These are phyloP conservation scores for Cicer pinnatifidum DNA, from an alignment of 306 rosid species.

Conservation along the genomic window DNA sequence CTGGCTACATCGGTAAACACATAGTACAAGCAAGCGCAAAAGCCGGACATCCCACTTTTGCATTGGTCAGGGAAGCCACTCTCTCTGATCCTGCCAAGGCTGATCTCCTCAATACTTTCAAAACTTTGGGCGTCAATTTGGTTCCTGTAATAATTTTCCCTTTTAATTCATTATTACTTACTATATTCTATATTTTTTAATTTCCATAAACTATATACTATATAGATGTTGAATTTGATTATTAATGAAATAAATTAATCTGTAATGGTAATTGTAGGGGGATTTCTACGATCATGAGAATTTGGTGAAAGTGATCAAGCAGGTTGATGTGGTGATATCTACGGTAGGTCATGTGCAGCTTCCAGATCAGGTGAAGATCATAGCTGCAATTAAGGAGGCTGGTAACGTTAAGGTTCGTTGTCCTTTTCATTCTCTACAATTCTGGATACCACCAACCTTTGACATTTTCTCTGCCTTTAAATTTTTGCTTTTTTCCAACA, in stretches of 20 bases:
- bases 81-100: conserved; percentile 68
- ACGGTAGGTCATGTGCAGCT: conserved; percentile 64
- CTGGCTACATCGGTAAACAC: conserved; percentile 83
- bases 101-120: conserved; percentile 58
- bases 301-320: conserved; percentile 75
- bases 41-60: conserved; percentile 77
- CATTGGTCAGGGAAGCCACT: conserved; percentile 70
- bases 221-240: too few relatives aligned
- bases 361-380: conserved; percentile 80
- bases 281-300: conserved; percentile 74
- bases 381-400: conserved; percentile 86
- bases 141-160: conserved; percentile 48
- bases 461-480: not conserved
- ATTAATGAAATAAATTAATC: too few relatives aligned
- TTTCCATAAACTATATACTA: too few relatives aligned
- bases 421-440: not conserved
- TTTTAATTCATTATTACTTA: not conserved
- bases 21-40: conserved; percentile 82
- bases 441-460: not conserved
- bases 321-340: conserved; percentile 87
- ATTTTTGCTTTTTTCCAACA: not conserved
- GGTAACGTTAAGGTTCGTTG: conserved; percentile 72
- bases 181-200: too few relatives aligned
- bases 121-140: conserved; percentile 62
- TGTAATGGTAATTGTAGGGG: too few relatives aligned